Evolutionary conservation across 805 yeast species (phyloP), one percentile per base, ranked within the genome.

Genomic region (Candida palmyrensis): DNA sequence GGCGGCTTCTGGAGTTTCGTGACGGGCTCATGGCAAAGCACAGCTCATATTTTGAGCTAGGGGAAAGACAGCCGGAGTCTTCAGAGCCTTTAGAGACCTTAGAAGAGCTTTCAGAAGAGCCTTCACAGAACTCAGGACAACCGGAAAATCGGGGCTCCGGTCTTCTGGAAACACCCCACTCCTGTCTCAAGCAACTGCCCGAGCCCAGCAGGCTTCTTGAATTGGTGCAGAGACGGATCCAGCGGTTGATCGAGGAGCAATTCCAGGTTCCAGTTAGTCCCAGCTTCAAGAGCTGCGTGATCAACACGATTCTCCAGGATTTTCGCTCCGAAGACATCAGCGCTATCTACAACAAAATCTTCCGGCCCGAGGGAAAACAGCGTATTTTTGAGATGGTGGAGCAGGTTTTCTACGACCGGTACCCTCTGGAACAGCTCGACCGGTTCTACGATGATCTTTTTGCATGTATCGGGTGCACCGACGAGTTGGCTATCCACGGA

Each of bases 241-340:
- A 35, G 35, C 6, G 38, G 40, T 25, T 39, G 13, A 25, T 31
- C 3, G 34, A 31, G 6, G 34, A 31, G 13, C 24, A 23, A 25
- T 31, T 24, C 25, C 5, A 16, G 5, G 11, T 31, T 5, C 23
- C 21, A 7, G 13, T 24, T 17, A 10, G 29, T 24, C 18, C 17
- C 7, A 37, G 38, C 9, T 42, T 49, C 17, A 35, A 25, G 14
- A 46, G 46, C 31, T 48, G 41, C 27, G 42, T 47, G 7, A 36
- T 40, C 7, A 51, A 51, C 30, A 32, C 33, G 19, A 30, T 47
- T 12, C 35, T 50, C 13, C 52, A 45, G 23, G 44, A 42, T n/a
- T 39, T 33, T 25, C 35, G 36, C 8, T 35, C 34, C 5, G 26
- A 35, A 10, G 39, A 39, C 17, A 27, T 36, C n/a, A 27, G 21